Base-by-base conservation (phyloP, 805 yeast genomes). In the Saccharomycopsis babjevae region DNA sequence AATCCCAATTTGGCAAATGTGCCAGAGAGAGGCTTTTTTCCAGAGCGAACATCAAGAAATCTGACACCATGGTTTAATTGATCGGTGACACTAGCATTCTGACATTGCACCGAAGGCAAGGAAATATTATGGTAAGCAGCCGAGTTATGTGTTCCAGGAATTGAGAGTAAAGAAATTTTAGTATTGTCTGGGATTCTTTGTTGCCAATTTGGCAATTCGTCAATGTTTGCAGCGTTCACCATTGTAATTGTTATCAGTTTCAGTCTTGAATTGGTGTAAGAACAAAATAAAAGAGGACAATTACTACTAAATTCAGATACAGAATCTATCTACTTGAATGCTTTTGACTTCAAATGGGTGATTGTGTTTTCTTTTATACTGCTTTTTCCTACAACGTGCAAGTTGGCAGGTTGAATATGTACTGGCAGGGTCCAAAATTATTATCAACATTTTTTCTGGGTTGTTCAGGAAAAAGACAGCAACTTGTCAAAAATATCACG, bases 121-220 rank as follows among this genome's bases (percentile, higher is more conserved):
- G 65, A 61, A 1, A 92, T 86, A 7, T 79, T 74, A 69, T 85
- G 84, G 66, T 80, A 83, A 5, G 93, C 93, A 15, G 87, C 89
- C 50, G 89, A 79, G 69, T 88, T 87, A 73, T 88, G 94, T n/a
- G 93, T 87, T n/a, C 94, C 94, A 10, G 93, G 91, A 58, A 88
- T 75, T 0, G 92, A 76, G 58, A 88, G 75, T 61, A 78, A 73
- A 3, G 86, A 76, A 40, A 88, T 63, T 50, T 68, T 68, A 22
- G 79, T 73, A 69, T 82, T 75, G 68, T 85, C 88, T 59, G 74
- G 71, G 61, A 86, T 68, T 11, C 77, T 76, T 39, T 72, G 69
- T 75, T 84, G 71, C 94, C 93, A 87, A 39, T 64, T 59, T 22
- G 55, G 34, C 57, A 63, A 59, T 11, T 61, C 60, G 42, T 61